These are phyloP conservation scores for Rhodamnia rubescens DNA, from an alignment of 345 rosid species.

Conservation along the genomic window DNA sequence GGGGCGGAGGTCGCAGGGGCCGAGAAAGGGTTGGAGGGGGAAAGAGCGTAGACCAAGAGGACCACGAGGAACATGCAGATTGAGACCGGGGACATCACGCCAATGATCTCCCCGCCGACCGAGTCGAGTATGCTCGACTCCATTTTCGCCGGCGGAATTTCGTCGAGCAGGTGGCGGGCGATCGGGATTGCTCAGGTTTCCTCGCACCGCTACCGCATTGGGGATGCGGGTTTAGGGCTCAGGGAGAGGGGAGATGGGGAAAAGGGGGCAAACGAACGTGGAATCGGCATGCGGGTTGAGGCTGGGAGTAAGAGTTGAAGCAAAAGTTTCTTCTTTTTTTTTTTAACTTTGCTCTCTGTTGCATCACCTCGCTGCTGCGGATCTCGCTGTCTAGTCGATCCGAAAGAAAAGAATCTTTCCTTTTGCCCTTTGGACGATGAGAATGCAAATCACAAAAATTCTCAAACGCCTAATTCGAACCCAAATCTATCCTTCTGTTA, in stretches of 20 bases:
- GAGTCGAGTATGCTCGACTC: conserved; percentile 62
- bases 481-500: background rate
- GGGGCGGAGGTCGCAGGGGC: conserved; percentile 16
- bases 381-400: background rate
- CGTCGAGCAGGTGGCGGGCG: conserved; percentile 9
- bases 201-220: background rate
- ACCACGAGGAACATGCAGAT: conserved; percentile 92
- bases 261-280: background rate
- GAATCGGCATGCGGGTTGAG: background rate
- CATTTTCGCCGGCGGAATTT: conserved; percentile 9
- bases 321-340: no score
- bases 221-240: background rate
- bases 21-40: conserved; percentile 43
- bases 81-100: conserved; percentile 93
- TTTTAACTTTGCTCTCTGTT: background rate
- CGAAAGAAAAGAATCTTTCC: background rate
- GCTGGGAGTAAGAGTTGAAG: background rate
- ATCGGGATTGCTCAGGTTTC: background rate
- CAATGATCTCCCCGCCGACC: conserved; percentile 84
- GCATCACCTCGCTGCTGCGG: background rate
- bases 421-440: background rate
- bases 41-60: conserved; percentile 79
- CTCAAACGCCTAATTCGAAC: background rate
- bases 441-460: no score
- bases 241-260: background rate